Evolutionary conservation across 371 early-diverging fungal genomes (phyloP).

Genomic region (Apophysomyces elegans): DNA sequence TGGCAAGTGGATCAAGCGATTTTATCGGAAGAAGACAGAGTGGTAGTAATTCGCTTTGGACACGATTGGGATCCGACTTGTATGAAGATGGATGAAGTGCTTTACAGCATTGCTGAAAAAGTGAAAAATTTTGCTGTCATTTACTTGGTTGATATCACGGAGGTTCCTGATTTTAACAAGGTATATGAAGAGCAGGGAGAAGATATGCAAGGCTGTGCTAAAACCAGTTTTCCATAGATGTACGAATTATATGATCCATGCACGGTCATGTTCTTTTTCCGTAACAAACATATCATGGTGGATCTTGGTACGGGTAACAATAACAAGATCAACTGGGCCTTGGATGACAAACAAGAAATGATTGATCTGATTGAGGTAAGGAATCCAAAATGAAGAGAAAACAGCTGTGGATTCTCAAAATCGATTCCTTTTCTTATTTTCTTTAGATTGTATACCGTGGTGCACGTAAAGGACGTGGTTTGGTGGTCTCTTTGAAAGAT

Average conservation of each 20-base stretch:
- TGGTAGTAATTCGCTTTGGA: conserved; percentile 96
- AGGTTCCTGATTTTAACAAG: conserved; percentile 92
- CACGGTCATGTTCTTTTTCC: conserved; percentile 92
- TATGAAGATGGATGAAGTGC: conserved; percentile 97
- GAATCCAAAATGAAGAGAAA: no score
- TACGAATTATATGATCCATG: conserved; percentile 98
- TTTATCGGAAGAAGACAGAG: conserved; percentile 94
- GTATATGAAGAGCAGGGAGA: conserved; percentile 26
- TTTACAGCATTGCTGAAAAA: conserved; percentile 91
- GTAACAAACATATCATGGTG: conserved; percentile 98
- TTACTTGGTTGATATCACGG: conserved; percentile 88
- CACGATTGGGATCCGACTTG: conserved; percentile 97
- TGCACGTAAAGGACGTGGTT: conserved; percentile 92
- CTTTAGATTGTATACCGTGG: conserved; percentile 84
- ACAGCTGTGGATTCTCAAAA: no score
- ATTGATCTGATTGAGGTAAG: conserved; percentile 84
- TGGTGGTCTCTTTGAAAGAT: conserved; percentile 95
- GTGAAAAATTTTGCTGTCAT: conserved; percentile 98
- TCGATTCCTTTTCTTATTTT: no score
- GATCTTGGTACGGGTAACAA: conserved; percentile 99
- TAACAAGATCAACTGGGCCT: conserved; percentile 98
- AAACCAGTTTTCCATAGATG: conserved; percentile 59
- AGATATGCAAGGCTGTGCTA: neutral
- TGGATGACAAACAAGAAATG: conserved; percentile 88
- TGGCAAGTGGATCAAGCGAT: conserved; percentile 99